These are phyloP conservation scores for Aureobasidium sp. DNA, from an alignment of 2,329 filamentous ascomycete genomes.

Conservation along the genomic window DNA sequence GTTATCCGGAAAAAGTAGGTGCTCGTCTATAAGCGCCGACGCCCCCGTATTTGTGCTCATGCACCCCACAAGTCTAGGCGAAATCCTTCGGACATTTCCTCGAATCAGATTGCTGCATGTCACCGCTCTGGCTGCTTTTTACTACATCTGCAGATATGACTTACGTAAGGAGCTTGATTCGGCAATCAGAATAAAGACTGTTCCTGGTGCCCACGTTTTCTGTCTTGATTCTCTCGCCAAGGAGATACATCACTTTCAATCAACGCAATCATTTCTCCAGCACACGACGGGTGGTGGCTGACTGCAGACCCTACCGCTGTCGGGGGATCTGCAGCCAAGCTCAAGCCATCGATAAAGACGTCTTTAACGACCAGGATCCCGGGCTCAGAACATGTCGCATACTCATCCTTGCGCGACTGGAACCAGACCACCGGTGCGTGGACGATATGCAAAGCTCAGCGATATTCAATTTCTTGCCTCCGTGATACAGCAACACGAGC, in stretches of 20 bases:
- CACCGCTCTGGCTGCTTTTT: neutral
- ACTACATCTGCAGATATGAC: neutral
- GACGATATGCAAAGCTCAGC: neutral
- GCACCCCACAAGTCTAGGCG: neutral
- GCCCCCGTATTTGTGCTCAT: neutral
- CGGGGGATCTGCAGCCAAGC: neutral
- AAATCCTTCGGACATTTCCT: neutral
- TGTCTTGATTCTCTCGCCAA: neutral
- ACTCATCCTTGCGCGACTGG: neutral
- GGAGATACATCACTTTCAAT: neutral
- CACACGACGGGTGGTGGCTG: neutral
- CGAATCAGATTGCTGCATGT: neutral
- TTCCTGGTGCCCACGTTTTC: neutral
- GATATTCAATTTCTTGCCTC: neutral
- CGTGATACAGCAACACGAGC: neutral
- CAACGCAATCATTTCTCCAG: neutral
- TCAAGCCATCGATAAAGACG: neutral
- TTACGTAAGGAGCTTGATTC: neutral
- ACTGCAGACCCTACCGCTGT: neutral
- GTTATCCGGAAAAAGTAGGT: no score
- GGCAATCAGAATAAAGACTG: neutral
- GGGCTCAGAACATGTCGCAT: neutral
- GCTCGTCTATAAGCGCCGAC: no score
- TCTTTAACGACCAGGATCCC: neutral
- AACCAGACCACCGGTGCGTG: neutral